Base-by-base conservation (phyloP, 306 rosid genomes). In the Dalbergia cochinchinensis region DNA sequence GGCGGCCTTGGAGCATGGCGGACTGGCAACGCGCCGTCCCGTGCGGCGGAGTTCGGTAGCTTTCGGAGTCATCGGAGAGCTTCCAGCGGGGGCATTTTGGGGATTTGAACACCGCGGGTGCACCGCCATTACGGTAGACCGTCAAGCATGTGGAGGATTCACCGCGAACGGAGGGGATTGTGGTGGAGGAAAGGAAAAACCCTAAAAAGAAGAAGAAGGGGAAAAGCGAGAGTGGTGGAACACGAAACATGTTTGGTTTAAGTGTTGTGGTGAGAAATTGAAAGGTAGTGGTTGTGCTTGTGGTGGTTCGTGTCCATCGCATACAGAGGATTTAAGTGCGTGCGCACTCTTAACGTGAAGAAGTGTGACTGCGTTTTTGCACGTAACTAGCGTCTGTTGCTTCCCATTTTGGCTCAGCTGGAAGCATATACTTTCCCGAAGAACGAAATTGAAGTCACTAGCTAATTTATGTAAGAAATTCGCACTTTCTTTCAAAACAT, bases 81-180 rank as follows among this genome's bases (percentile, higher is more conserved):
- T 88, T 89, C 99, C 99, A 94, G 74, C 85, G 95, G 39, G 95
- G 94, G 73, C 99, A 94, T 91, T 94, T 94, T 9, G 95, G 95
- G 80, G 99, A 94, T 77, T 85, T 85, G 60, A 94, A 90, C 26
- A 94, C 99, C 44, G 97, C 97, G 76, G 95, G 94, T 86, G 99
- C 97, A 39, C 99, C 95, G 31, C 99, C 99, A 57, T 85, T 76
- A 57, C 83, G 86, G 89, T 92, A 92, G 13, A 92, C 91, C 57
- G 90, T 86, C 88, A 94, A 78, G 79, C 99, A 94, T 1, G 92
- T 91, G 26, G 97, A 91, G n/a, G 99, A 88, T 69, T 94, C 97
- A 0, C 82, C 89, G 54, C 0, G 18, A 76, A 73, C 72, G 63
- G 55, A 78, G 65, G 54, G 75, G 39, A 76, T 74, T 16, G 72